These are phyloP conservation scores for Stephanodiscus triporus DNA, from an alignment of 108 stramenopile species.

Conservation along the genomic window DNA sequence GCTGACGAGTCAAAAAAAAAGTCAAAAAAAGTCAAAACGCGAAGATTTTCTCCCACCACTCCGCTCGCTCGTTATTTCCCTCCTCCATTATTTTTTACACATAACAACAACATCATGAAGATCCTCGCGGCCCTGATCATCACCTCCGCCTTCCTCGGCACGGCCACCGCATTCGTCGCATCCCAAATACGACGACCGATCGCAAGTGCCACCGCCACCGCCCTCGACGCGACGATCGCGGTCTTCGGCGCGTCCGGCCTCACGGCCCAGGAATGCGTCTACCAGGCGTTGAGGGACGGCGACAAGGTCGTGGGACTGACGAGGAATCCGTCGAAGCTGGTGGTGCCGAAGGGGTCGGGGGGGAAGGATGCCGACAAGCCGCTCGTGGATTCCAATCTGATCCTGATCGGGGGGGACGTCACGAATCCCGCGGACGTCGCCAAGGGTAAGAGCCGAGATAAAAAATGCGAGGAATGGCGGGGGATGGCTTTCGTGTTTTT, in stretches of 20 bases:
- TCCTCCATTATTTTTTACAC: no score
- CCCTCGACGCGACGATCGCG: slow-evolving; percentile 71
- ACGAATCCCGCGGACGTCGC: slow-evolving; percentile 85
- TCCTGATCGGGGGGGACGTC: slow-evolving; percentile 84
- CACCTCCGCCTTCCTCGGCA: slow-evolving; percentile 24
- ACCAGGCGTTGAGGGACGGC: slow-evolving; percentile 86
- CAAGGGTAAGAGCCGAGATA: slow-evolving; percentile 39
- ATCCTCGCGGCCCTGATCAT: slow-evolving; percentile 17
- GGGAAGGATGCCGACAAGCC: slow-evolving; percentile 79
- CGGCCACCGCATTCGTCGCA: slow-evolving; percentile 32
- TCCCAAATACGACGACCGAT: neutral
- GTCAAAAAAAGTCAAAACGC: no score
- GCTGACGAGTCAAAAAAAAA: no score
- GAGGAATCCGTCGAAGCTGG: slow-evolving; percentile 78
- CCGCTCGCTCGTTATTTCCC: no score
- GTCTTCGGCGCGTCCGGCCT: slow-evolving; percentile 92
- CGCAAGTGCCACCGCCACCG: neutral
- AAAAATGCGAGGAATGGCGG: neutral
- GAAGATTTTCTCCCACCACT: no score
- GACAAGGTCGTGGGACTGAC: slow-evolving; percentile 88
- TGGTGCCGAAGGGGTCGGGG: slow-evolving; percentile 82
- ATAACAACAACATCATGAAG: no score
- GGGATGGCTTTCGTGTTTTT: no score
- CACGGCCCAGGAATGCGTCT: slow-evolving; percentile 85
- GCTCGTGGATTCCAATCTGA: slow-evolving; percentile 70